Conservation (phyloP, 2,329 filamentous ascomycete species). For the Colletotrichum orchidophilum region DNA sequence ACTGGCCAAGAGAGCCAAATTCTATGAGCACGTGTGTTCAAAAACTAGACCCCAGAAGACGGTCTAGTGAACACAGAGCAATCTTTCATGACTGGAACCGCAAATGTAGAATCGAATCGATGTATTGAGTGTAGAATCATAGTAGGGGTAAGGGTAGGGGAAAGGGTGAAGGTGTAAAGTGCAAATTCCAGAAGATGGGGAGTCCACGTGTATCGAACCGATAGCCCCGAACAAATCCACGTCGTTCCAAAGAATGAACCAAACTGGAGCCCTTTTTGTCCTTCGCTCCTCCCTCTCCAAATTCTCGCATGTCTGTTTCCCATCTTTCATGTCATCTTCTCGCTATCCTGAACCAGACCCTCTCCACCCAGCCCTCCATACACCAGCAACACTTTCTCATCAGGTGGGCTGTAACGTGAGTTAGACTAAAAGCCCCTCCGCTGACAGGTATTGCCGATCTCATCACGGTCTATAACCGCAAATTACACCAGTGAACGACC, state of each 20-base stretch:
- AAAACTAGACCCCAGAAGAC: too few species aligned
- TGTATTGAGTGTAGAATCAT: not conserved
- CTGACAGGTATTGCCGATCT: not conserved
- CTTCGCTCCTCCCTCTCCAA: not conserved
- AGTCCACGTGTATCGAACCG: not conserved
- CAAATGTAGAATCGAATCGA: not conserved
- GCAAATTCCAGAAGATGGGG: not conserved
- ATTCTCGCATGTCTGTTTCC: not conserved
- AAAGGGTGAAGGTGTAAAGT: not conserved
- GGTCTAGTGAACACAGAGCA: not conserved
- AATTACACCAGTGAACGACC: not conserved
- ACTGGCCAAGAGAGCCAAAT: too few species aligned
- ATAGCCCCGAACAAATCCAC: not conserved
- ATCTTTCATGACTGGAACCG: not conserved
- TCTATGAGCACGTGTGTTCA: too few species aligned
- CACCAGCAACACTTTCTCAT: too few species aligned
- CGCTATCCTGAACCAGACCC: not conserved
- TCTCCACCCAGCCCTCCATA: too few species aligned
- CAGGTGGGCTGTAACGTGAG: not conserved
- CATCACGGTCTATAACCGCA: not conserved
- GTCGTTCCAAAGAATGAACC: not conserved
- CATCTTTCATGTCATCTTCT: not conserved
- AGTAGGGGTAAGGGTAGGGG: not conserved
- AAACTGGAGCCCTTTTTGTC: not conserved
- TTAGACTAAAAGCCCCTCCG: not conserved